Evolutionary conservation across 495 filamentous ascomycete genomes (phyloP).

Genomic region (Pseudotulostoma volvatum): DNA sequence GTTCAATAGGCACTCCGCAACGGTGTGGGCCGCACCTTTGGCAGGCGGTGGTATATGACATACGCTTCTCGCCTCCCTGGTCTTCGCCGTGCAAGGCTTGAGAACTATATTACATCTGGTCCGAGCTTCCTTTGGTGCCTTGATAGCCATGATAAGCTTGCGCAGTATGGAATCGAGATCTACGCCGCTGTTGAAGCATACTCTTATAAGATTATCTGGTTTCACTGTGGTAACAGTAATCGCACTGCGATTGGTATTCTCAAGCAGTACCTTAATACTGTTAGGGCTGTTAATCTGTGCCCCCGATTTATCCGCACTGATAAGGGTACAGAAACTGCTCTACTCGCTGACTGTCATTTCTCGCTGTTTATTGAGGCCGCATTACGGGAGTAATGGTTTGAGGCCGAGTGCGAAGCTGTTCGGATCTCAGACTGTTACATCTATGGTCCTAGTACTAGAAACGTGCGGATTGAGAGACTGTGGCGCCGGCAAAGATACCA

Average conservation of each 20-base stretch:
- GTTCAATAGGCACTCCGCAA: too few relatives aligned
- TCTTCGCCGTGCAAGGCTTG: too few relatives aligned
- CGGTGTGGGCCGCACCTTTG: too few relatives aligned
- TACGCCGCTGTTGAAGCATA: constrained; percentile 9
- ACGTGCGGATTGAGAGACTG: too few relatives aligned
- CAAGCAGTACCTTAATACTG: constrained; percentile 7
- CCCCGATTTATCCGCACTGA: constrained; percentile 7
- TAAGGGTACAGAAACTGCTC: constrained; percentile 5
- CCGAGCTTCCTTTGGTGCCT: constrained; percentile 12
- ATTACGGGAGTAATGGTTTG: too few relatives aligned
- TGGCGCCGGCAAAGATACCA: too few relatives aligned
- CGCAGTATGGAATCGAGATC: constrained; percentile 9
- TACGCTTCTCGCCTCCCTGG: too few relatives aligned
- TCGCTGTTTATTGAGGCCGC: too few relatives aligned
- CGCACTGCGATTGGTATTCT: constrained; percentile 9
- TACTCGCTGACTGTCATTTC: constrained; percentile 7
- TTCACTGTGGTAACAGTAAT: constrained; percentile 7
- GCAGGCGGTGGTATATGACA: too few relatives aligned
- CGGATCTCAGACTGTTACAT: too few relatives aligned
- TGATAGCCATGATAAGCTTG: constrained; percentile 8
- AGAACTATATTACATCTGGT: constrained; percentile 9
- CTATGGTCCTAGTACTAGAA: too few relatives aligned
- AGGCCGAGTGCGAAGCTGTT: too few relatives aligned
- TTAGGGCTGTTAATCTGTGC: constrained; percentile 2
- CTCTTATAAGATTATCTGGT: constrained; percentile 11